A percentile compares a stretch with the other conserved stretches of the same genome.
These are phyloP conservation scores for Streptanthus diversifolius DNA, from an alignment of 345 rosid genomes.

Conservation along the genomic window DNA sequence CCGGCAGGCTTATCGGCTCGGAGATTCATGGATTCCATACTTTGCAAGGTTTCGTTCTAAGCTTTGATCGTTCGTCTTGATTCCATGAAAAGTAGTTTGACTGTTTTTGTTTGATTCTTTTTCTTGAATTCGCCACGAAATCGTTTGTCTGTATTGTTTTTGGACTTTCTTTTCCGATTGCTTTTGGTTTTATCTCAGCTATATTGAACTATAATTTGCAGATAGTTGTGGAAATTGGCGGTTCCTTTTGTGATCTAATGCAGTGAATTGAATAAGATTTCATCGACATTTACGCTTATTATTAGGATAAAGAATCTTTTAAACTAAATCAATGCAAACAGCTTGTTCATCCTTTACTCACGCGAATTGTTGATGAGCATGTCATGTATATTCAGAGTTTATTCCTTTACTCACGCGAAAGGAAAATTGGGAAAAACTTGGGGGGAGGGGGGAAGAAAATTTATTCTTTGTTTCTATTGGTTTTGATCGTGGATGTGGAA, in stretches of 20 bases:
- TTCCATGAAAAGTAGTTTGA: neutral
- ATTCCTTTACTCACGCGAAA: neutral
- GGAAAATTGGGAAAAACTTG: neutral
- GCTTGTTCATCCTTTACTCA: neutral
- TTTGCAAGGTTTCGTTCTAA: slow-evolving; percentile 45
- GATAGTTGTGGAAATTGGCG: neutral
- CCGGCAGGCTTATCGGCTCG: slow-evolving; percentile 56
- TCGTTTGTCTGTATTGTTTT: neutral
- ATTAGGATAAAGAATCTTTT: neutral
- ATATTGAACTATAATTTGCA: slow-evolving; percentile 2
- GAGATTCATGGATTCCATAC: slow-evolving; percentile 95
- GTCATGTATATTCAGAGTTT: neutral
- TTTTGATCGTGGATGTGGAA: neutral
- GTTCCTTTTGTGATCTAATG: slow-evolving; percentile 6
- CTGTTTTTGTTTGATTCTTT: neutral
- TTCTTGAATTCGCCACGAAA: neutral
- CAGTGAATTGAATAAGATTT: neutral
- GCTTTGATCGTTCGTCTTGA: slow-evolving; percentile 5
- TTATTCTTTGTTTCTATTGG: neutral
- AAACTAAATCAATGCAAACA: neutral
- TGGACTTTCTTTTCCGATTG: neutral
- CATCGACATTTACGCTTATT: neutral
- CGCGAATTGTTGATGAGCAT: neutral
- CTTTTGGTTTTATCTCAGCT: neutral
- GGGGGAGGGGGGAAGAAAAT: too few relatives aligned